Evolutionary conservation across 495 filamentous ascomycete species (phyloP).

Genomic region (Letharia lupina): DNA sequence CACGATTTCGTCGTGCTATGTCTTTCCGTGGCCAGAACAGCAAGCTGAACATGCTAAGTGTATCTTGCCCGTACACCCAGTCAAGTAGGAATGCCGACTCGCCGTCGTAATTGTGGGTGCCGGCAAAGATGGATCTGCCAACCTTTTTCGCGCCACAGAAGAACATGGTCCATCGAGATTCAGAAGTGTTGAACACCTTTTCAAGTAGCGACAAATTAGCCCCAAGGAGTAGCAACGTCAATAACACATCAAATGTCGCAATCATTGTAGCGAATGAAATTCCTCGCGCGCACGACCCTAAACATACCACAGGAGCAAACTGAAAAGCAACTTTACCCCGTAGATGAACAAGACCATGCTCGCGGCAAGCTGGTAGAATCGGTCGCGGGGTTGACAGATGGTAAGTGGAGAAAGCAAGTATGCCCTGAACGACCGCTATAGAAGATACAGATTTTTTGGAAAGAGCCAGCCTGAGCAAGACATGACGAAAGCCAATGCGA

Average conservation of each 20-base stretch:
- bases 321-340: not conserved
- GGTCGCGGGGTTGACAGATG: not conserved
- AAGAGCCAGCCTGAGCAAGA: not conserved
- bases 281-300: no score
- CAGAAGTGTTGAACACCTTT: not conserved
- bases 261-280: not conserved
- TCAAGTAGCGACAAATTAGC: no score
- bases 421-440: not conserved
- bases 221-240: not conserved
- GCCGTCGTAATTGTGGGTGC: not conserved
- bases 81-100: not conserved
- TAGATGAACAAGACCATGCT: not conserved
- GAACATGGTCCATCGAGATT: not conserved
- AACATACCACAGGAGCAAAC: no score
- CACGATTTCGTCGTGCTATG: not conserved
- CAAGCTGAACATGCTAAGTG: not conserved
- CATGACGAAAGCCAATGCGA: not conserved
- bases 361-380: not conserved
- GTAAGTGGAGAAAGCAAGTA: not conserved
- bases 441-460: not conserved
- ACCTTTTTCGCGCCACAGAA: not conserved
- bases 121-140: conserved; percentile 1
- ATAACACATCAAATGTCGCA: no score
- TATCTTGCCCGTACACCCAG: not conserved
- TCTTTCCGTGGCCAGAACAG: not conserved